Conservation (phyloP, 805 yeast genomes). For the Cyberlindnera saturnus region DNA sequence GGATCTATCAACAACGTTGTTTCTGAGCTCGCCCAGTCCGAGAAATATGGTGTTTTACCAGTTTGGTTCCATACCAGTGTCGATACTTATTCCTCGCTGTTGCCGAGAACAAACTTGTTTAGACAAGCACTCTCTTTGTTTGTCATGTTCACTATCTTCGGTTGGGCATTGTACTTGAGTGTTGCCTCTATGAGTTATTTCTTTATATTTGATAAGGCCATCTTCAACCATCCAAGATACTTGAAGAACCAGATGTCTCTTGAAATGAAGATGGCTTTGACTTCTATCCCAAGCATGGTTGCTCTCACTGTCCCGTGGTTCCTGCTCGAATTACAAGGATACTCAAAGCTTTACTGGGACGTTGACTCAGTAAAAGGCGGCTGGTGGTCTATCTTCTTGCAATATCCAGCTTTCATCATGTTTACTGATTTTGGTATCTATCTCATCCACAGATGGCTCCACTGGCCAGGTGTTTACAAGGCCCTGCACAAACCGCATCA, state of each 20-base stretch:
- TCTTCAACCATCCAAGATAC: constrained; percentile 93
- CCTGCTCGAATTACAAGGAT: constrained; percentile 74
- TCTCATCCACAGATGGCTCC: constrained; percentile 86
- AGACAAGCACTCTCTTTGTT: constrained; percentile 70
- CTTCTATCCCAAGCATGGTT: constrained; percentile 90
- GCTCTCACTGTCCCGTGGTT: constrained; percentile 86
- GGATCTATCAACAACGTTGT: constrained; percentile 9
- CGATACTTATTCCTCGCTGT: constrained; percentile 57
- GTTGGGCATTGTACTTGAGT: constrained; percentile 72
- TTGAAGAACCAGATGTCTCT: constrained; percentile 86
- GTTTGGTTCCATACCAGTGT: constrained; percentile 49
- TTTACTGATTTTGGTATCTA: constrained; percentile 94
- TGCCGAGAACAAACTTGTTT: constrained; percentile 64
- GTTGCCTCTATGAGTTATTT: constrained; percentile 75
- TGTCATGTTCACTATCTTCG: constrained; percentile 70
- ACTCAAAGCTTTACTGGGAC: constrained; percentile 69
- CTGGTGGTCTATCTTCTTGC: constrained; percentile 55
- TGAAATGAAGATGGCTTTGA: constrained; percentile 72
- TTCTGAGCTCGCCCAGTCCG: constrained; percentile 25
- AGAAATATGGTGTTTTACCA: constrained; percentile 59
- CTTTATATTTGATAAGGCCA: constrained; percentile 78
- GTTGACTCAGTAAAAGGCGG: constrained; percentile 61
- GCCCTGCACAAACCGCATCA: constrained; percentile 93
- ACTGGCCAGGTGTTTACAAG: constrained; percentile 88
- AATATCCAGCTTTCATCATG: constrained; percentile 74